A percentile compares a stretch with the other conserved stretches of the same genome.
phyloP scores from a whole-genome alignment of 2,329 filamentous ascomycete genomes.

The Cadophora luteo-olivacea region DNA sequence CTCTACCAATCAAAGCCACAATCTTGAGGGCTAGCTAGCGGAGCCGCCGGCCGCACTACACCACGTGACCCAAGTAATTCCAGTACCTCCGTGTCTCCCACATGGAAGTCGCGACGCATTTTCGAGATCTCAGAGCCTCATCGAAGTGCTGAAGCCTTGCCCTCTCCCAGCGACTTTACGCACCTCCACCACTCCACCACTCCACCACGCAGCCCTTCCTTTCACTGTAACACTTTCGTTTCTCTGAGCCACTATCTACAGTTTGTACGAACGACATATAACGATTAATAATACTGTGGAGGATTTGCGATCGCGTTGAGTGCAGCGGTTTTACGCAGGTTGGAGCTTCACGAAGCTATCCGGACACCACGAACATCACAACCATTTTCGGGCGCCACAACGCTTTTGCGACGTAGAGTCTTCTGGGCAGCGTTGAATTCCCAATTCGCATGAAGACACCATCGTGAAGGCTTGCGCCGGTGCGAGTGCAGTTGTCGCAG shows the following conservation, averaged over 20 bases:
- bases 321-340: background rate
- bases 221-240: conserved; percentile 21
- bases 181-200: background rate
- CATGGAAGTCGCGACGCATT: conserved; percentile 19
- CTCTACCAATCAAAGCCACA: background rate
- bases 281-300: background rate
- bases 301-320: conserved; percentile 4
- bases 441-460: conserved; percentile 38
- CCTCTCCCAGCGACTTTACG: background rate
- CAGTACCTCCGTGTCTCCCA: conserved; percentile 12
- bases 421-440: background rate
- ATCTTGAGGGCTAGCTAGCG: background rate
- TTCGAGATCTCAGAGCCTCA: conserved; percentile 14
- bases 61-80: background rate
- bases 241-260: background rate
- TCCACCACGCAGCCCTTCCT: background rate
- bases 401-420: background rate
- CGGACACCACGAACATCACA: background rate
- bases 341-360: background rate
- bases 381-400: background rate
- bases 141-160: conserved; percentile 6
- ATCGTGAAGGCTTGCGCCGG: conserved; percentile 41
- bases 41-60: background rate
- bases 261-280: background rate
- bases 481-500: conserved; percentile 51